Percentiles rank a stretch among this genome's conserved stretches.
Evolutionary conservation across 1,284 basidiomycete species (phyloP).

Genomic region (Cerioporus squamosus): DNA sequence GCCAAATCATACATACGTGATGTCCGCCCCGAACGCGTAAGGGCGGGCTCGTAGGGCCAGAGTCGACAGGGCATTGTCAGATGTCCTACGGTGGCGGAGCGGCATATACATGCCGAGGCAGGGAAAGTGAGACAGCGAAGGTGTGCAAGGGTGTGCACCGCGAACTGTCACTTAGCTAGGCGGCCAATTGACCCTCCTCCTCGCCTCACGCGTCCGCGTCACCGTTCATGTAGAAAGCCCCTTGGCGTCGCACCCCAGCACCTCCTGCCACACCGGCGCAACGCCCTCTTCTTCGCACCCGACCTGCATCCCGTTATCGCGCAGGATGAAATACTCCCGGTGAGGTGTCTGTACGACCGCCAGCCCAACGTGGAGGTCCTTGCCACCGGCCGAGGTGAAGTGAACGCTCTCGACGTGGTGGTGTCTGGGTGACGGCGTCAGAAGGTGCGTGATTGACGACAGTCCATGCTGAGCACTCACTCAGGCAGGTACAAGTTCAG

Average conservation of each 20-base stretch:
- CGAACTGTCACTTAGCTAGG: too few species aligned
- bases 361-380: slow-evolving; percentile 59
- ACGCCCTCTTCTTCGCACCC: slow-evolving; percentile 78
- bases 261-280: slow-evolving; percentile 58
- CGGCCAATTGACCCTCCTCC: too few species aligned
- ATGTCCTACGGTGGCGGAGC: too few species aligned
- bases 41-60: too few species aligned
- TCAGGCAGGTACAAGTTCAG: slow-evolving; percentile 66
- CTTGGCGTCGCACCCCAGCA: slow-evolving; percentile 53
- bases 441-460: background rate
- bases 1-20: too few species aligned
- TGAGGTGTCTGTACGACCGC: slow-evolving; percentile 69
- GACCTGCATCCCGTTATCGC: slow-evolving; percentile 76
- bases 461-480: slow-evolving; percentile 40
- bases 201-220: too few species aligned
- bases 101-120: background rate
- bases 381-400: slow-evolving; percentile 47
- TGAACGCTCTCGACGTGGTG: slow-evolving; percentile 79
- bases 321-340: slow-evolving; percentile 68
- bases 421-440: slow-evolving; percentile 46
- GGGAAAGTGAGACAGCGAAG: too few species aligned
- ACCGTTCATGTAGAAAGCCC: slow-evolving; percentile 11
- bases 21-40: too few species aligned
- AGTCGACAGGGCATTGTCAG: too few species aligned
- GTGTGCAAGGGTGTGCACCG: too few species aligned